Base-by-base conservation (phyloP, 202 grass and related monocot species). In the Digitaria exilis region DNA sequence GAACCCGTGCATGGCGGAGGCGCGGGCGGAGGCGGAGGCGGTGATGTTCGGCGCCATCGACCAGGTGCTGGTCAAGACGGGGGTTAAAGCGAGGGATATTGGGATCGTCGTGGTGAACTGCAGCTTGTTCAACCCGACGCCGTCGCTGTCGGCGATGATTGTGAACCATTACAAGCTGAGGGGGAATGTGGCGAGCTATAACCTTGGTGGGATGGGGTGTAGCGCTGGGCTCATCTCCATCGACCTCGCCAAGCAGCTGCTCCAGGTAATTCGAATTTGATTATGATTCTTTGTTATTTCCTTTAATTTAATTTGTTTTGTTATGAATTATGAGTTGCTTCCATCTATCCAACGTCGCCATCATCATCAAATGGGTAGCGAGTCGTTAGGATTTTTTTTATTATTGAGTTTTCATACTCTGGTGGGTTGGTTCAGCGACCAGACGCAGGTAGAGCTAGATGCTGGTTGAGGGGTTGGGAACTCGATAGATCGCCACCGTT, bases 1-100 rank as follows among this genome's bases (percentile, higher is more conserved):
- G 0, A 91, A 93, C 79, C 90, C 88, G 45, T 93, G 88, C 88
- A 95, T 97, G 92, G 90, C 90, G 18, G 92, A 93, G 87, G 95
- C 95, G 2, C 78, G 92, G 19, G 82, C 87, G 21, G 95, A 97
- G 87, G 95, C 95, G 0, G 92, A 95, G 88, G 88, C 72, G 48
- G 95, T 97, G 41, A 97, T 97, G 95, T 97, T 95, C 57, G 90
- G 95, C 15, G 95, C 95, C 80, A 88, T 98, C 28, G 88, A 98
- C 39, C 50, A 81, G 69, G 73, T 93, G 34, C 86, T 98, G 0
- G 73, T 65, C 1, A 95, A 95, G 81, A 98, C 92, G 0, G 88
- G 90, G 1, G 92, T 98, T 50, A 29, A 55, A 1, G 34, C 92
- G 0, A 84, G 80, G 82, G 95, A 98, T 50, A 95, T 98, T 10